A percentile compares a stretch with the other conserved stretches of the same genome.
Evolutionary conservation across 306 rosid genomes (phyloP).

Genomic region (Quercus robur): DNA sequence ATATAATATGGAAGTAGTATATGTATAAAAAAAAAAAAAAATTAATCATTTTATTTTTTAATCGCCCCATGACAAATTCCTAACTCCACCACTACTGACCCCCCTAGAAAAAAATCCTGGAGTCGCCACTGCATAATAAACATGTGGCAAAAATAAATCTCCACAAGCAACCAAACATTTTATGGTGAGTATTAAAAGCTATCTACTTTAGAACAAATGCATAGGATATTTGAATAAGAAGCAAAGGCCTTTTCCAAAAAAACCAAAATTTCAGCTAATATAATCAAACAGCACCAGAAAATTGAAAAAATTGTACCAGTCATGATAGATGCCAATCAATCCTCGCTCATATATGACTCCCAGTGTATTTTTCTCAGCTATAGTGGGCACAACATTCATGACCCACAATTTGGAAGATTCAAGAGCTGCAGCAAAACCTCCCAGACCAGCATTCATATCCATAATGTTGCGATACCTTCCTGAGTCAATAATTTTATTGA

Average conservation of each 20-base stretch:
- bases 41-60: too few relatives aligned
- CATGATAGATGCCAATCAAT: slow-evolving; percentile 88
- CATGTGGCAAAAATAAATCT: background rate
- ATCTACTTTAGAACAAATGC: background rate
- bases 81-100: too few relatives aligned
- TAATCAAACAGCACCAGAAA: background rate
- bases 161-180: background rate
- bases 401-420: slow-evolving; percentile 83
- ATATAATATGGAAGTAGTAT: too few relatives aligned
- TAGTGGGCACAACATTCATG: slow-evolving; percentile 91
- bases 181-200: background rate
- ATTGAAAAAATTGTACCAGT: slow-evolving; percentile 54
- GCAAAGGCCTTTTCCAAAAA: background rate
- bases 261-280: background rate
- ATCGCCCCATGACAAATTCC: too few relatives aligned
- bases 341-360: slow-evolving; percentile 81
- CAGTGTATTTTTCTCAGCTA: slow-evolving; percentile 70
- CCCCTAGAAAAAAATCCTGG: too few relatives aligned
- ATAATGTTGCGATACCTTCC: slow-evolving; percentile 97
- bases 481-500: slow-evolving; percentile 60
- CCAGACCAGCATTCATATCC: slow-evolving; percentile 97
- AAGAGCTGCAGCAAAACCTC: slow-evolving; percentile 87
- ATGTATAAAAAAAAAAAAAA: too few relatives aligned
- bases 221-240: background rate
- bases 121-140: background rate